These are phyloP conservation scores for Annona cherimola DNA, from an alignment of 164 flowering plant genomes.

Conservation along the genomic window DNA sequence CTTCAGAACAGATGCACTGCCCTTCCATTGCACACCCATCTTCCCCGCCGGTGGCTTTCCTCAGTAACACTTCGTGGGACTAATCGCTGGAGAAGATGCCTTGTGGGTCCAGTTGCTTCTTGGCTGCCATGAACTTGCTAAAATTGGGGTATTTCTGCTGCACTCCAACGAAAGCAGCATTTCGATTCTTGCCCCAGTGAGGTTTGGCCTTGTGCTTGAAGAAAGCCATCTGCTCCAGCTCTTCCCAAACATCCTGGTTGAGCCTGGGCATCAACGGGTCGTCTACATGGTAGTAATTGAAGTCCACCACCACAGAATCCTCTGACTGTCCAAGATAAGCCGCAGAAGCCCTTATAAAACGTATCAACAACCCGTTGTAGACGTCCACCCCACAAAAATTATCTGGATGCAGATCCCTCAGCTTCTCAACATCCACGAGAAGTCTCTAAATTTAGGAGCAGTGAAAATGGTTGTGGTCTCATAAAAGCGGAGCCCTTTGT, in stretches of 20 bases:
- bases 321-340: constrained; percentile 69
- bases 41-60: constrained; percentile 24
- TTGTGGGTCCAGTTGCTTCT: constrained; percentile 49
- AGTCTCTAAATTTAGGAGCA: constrained; percentile 40
- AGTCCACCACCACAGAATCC: constrained; percentile 78
- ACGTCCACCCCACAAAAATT: constrained; percentile 70
- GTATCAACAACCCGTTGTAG: constrained; percentile 70
- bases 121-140: constrained; percentile 50
- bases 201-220: constrained; percentile 76
- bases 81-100: constrained; percentile 59
- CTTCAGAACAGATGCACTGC: constrained; percentile 64
- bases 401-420: constrained; percentile 54
- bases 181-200: constrained; percentile 88
- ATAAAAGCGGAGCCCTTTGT: constrained; percentile 69
- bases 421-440: constrained; percentile 59
- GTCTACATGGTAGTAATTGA: constrained; percentile 68
- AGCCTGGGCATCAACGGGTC: constrained; percentile 60
- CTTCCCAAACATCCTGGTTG: constrained; percentile 75
- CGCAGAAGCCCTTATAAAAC: constrained; percentile 60
- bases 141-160: constrained; percentile 48
- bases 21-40: constrained; percentile 88
- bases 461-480: constrained; percentile 76
- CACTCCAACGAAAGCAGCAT: constrained; percentile 57
- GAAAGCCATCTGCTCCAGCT: constrained; percentile 85
- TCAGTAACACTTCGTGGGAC: constrained; percentile 58